Base-by-base conservation (phyloP, 768 basidiomycete species). In the Coprinopsis sp. region DNA sequence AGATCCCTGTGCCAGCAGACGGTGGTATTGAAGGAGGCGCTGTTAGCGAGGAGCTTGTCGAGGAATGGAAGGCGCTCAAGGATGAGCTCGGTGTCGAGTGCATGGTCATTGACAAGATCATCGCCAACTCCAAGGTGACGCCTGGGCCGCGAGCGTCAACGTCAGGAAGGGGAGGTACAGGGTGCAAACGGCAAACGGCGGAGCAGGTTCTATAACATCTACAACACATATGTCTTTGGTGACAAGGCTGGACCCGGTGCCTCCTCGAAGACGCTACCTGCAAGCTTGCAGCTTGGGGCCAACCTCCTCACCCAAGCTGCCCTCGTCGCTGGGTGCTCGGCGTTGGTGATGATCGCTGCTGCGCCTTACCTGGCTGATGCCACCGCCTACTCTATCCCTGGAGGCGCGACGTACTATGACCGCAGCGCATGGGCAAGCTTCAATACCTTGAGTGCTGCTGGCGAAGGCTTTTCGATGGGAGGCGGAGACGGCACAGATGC, bases 11-110 rank as follows among this genome's bases (percentile, higher is more conserved):
- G 43, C 64, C 68, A 37, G 60, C 67, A 14, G 57, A 46, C n/a
- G 37, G 27, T 16, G 39, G 28, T 16, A 33, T 19, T 18, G 47
- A 38, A 6, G 46, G 39, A 19, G 76, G 75, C 3, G 82, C 81
- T 10, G 66, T 91, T 22, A 81, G 87, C 3, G 73, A 78, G 43
- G 87, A 88, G 28, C 69, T 78, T 2, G 62, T 74, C 19, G 85
- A 84, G 52, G 87, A 88, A 52, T 91, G 89, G 90, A 79, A 79
- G 52, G 75, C 81, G 6, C 67, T 91, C 44, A 88, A 91, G 64
- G 78, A 78, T 22, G 87, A 91, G 59, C 72, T 91, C 7, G 89
- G 89, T 10, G 72, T 89, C 34, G 82, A 82, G 22, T 91, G 89
- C 55, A 54, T 68, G 23, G 84, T 87, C 37, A 85, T 91, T 55